phyloP scores from a whole-genome alignment of 2,329 filamentous ascomycete genomes.

The Myriosclerotinia curreyana region DNA sequence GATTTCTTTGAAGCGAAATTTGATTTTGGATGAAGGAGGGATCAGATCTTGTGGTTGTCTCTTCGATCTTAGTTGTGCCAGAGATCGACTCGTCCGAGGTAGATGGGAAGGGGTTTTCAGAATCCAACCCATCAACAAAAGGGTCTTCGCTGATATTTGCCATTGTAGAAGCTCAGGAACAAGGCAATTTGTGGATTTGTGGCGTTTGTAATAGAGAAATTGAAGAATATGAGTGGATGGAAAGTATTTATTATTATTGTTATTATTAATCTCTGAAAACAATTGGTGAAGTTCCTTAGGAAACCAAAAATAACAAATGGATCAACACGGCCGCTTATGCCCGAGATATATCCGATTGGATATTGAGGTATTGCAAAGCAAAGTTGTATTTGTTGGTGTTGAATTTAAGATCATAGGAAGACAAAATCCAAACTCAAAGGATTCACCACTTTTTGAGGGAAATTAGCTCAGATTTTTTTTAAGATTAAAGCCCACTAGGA shows the following conservation, averaged over 20 bases:
- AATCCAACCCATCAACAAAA: neutral
- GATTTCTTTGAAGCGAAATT: conserved; percentile 32
- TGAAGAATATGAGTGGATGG: neutral
- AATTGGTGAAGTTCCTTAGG: conserved; percentile 6
- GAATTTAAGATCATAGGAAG: neutral
- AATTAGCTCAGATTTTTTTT: neutral
- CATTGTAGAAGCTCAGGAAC: conserved; percentile 21
- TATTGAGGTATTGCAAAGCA: neutral
- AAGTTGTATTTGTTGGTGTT: conserved; percentile 2
- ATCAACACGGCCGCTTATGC: neutral
- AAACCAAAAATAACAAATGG: conserved; percentile 13
- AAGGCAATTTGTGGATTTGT: neutral
- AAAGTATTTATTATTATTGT: no score
- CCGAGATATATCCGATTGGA: conserved; percentile 1
- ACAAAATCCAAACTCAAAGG: neutral
- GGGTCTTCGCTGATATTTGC: conserved; percentile 20
- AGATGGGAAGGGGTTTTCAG: conserved; percentile 17
- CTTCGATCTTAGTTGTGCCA: conserved; percentile 18
- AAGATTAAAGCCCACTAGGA: conserved; percentile 5
- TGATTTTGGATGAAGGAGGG: conserved; percentile 34
- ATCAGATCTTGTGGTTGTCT: conserved; percentile 17
- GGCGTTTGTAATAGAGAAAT: conserved; percentile 1
- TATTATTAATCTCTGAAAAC: neutral
- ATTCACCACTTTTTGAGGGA: neutral
- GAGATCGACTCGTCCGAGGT: conserved; percentile 24